Evolutionary conservation across 805 yeast genomes (phyloP).

Genomic region (Zygoascus flipseniorum): DNA sequence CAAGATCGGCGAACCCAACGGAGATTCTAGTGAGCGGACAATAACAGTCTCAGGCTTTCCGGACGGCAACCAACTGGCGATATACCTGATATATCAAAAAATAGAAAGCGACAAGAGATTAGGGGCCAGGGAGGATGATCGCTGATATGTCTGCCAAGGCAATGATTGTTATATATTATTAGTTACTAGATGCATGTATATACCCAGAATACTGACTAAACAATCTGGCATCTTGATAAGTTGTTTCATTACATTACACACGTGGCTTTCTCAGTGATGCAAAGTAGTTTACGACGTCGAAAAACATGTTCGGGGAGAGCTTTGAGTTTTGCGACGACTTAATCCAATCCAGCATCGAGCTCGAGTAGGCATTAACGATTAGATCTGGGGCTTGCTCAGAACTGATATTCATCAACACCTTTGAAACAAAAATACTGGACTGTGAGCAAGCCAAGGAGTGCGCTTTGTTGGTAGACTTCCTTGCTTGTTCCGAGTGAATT

Average conservation of each 20-base stretch:
- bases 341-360: slow-evolving; percentile 56
- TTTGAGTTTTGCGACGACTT: slow-evolving; percentile 34
- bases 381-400: slow-evolving; percentile 29
- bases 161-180: background rate
- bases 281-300: slow-evolving; percentile 77
- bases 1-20: slow-evolving; percentile 41
- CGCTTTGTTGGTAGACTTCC: slow-evolving; percentile 39
- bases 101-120: slow-evolving; percentile 58
- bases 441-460: slow-evolving; percentile 53
- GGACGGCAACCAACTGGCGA: slow-evolving; percentile 63
- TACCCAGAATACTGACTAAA: background rate
- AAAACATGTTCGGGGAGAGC: slow-evolving; percentile 49
- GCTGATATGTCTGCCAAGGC: background rate
- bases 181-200: background rate
- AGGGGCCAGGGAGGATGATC: slow-evolving; percentile 1
- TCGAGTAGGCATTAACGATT: slow-evolving; percentile 49
- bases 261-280: slow-evolving; percentile 22
- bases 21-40: slow-evolving; percentile 43
- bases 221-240: background rate
- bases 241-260: background rate
- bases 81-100: slow-evolving; percentile 60
- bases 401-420: slow-evolving; percentile 39
- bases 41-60: slow-evolving; percentile 61
- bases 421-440: slow-evolving; percentile 56
- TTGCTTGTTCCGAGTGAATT: slow-evolving; percentile 30